These are phyloP conservation scores for Geotrichum carabidarum DNA, from an alignment of 1,139 yeast species.

Conservation along the genomic window DNA sequence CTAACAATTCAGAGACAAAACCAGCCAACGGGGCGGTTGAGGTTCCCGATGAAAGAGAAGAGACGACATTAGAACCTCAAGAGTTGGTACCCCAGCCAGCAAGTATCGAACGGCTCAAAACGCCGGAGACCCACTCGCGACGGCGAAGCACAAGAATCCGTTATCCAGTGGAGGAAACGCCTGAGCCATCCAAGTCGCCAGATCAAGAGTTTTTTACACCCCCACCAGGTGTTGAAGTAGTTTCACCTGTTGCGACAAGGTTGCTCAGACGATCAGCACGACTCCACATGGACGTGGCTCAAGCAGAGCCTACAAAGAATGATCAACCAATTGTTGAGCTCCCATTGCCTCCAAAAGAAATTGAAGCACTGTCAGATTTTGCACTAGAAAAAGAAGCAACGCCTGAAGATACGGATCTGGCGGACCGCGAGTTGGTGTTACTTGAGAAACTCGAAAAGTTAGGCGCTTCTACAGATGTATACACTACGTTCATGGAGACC, in stretches of 20 bases:
- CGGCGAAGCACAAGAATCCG: no score
- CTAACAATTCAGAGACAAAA: not conserved
- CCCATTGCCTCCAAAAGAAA: not conserved
- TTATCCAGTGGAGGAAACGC: no score
- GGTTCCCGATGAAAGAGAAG: not conserved
- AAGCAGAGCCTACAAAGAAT: not conserved
- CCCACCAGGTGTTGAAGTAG: not conserved
- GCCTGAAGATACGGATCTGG: not conserved
- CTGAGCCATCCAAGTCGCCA: not conserved
- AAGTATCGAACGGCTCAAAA: no score
- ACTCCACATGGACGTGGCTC: not conserved
- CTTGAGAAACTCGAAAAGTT: not conserved
- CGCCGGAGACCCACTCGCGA: no score
- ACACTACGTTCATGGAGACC: not conserved
- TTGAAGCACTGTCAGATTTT: not conserved
- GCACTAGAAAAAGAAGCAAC: not conserved
- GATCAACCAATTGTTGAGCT: not conserved
- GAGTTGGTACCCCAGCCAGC: no score
- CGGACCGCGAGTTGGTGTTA: not conserved
- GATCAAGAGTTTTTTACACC: not conserved
- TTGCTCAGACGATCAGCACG: not conserved
- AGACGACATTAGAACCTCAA: no score
- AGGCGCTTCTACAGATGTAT: not conserved
- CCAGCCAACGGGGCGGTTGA: not conserved
- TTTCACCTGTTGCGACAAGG: not conserved